A percentile compares a stretch with the other conserved stretches of the same genome.
phyloP scores from a whole-genome alignment of 768 basidiomycete species.

The Pleurotus ostreatus region DNA sequence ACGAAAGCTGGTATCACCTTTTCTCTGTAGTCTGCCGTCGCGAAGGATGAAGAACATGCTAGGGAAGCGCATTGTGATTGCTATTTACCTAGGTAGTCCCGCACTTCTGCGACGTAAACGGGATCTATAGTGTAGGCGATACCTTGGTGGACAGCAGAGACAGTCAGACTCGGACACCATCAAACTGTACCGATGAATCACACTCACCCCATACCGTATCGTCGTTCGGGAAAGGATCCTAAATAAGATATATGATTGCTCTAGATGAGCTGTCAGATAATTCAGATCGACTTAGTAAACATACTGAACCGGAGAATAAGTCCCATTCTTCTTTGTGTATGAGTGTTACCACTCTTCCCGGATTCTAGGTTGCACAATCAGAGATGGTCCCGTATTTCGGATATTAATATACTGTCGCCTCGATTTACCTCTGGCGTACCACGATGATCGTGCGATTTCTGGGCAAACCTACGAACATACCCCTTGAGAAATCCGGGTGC shows the following conservation, averaged over 20 bases:
- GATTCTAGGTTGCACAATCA: conserved; percentile 41
- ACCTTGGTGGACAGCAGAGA: conserved; percentile 36
- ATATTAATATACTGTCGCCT: background rate
- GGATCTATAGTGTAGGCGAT: conserved; percentile 88
- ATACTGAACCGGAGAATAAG: conserved; percentile 60
- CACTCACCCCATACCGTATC: conserved; percentile 81
- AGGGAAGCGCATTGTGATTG: background rate
- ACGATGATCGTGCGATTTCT: conserved; percentile 89
- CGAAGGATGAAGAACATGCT: conserved; percentile 8
- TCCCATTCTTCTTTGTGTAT: conserved; percentile 90
- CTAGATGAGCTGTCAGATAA: background rate
- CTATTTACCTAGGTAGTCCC: conserved; percentile 72
- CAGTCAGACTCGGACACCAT: background rate
- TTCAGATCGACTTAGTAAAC: conserved; percentile 12
- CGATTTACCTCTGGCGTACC: conserved; percentile 74
- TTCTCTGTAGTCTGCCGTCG: conserved; percentile 68
- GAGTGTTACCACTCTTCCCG: conserved; percentile 88
- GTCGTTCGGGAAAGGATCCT: conserved; percentile 70
- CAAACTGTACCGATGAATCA: background rate
- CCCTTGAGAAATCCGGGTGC: conserved; percentile 86
- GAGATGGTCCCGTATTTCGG: background rate
- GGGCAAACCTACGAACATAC: conserved; percentile 86
- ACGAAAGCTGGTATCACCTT: conserved; percentile 43
- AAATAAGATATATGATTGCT: background rate
- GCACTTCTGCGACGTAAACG: conserved; percentile 66